phyloP scores from a whole-genome alignment of 23 red algal genomes.

The Gracilaria domingensis region DNA sequence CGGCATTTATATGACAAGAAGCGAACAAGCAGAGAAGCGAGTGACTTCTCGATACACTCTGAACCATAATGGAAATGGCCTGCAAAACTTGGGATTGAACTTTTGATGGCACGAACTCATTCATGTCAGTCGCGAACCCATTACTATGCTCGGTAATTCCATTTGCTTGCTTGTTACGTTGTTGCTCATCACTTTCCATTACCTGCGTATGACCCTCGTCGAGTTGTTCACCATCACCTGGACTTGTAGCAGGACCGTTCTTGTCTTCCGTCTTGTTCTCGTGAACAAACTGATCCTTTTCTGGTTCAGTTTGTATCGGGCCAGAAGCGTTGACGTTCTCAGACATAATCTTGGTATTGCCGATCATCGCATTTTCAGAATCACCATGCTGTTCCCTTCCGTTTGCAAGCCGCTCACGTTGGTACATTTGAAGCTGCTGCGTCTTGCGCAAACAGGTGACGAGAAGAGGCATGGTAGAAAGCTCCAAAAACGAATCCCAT shows the following conservation, averaged over 20 bases:
- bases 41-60: slow-evolving; percentile 64
- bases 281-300: not conserved
- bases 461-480: slow-evolving; percentile 45
- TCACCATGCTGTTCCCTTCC: no score
- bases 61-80: slow-evolving; percentile 72
- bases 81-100: slow-evolving; percentile 74
- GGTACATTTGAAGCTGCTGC: not conserved
- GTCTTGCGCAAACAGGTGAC: slow-evolving; percentile 40
- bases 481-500: slow-evolving; percentile 76
- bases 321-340: not conserved
- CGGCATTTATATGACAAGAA: slow-evolving; percentile 66
- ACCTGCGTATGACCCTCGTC: not conserved
- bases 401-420: not conserved
- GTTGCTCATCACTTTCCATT: not conserved
- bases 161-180: not conserved
- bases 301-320: no score
- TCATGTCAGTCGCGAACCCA: no score
- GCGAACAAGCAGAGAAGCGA: slow-evolving; percentile 73
- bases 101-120: not conserved
- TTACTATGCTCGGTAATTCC: not conserved
- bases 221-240: not conserved
- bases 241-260: not conserved
- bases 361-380: not conserved
- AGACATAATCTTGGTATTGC: not conserved
- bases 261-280: not conserved